Percentiles rank a stretch among this genome's conserved stretches.
Evolutionary conservation across 768 basidiomycete species (phyloP).

Genomic region (Termitomyces sp.): DNA sequence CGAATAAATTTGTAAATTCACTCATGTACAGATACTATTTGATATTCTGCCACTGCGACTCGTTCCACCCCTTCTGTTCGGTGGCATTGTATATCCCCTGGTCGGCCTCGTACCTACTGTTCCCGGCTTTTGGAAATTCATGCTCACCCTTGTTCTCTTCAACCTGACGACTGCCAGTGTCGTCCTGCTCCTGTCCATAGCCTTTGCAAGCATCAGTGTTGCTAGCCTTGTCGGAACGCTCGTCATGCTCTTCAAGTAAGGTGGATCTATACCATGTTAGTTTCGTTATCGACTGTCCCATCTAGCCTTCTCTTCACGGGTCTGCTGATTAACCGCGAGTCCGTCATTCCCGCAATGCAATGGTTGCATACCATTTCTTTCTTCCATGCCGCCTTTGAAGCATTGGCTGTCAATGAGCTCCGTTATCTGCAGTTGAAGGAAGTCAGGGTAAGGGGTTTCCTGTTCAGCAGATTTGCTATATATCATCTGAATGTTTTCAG

Average conservation of each 20-base stretch:
- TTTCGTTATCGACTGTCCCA: neutral
- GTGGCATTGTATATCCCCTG: conserved; percentile 91
- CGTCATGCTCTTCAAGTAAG: conserved; percentile 98
- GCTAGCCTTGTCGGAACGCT: conserved; percentile 93
- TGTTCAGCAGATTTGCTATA: neutral
- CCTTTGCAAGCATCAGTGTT: conserved; percentile 80
- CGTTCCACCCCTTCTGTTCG: conserved; percentile 92
- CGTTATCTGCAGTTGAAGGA: conserved; percentile 92
- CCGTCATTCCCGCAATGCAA: conserved; percentile 61
- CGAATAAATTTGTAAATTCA: neutral
- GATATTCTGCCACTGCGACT: conserved; percentile 93
- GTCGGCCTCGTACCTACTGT: conserved; percentile 93
- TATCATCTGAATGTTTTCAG: conserved; percentile 30
- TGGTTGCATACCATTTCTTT: conserved; percentile 93
- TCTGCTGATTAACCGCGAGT: conserved; percentile 89
- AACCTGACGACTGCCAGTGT: conserved; percentile 94
- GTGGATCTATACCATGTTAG: conserved; percentile 8
- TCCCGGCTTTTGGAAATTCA: conserved; percentile 95
- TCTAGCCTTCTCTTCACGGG: conserved; percentile 91
- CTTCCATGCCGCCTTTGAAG: conserved; percentile 99
- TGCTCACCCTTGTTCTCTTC: conserved; percentile 92
- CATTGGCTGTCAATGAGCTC: conserved; percentile 95
- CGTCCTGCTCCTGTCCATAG: conserved; percentile 85
- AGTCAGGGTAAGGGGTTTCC: conserved; percentile 56
- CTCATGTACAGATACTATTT: conserved; percentile 67